phyloP scores from a whole-genome alignment of 768 basidiomycete genomes.

The Kwoniella sp. region DNA sequence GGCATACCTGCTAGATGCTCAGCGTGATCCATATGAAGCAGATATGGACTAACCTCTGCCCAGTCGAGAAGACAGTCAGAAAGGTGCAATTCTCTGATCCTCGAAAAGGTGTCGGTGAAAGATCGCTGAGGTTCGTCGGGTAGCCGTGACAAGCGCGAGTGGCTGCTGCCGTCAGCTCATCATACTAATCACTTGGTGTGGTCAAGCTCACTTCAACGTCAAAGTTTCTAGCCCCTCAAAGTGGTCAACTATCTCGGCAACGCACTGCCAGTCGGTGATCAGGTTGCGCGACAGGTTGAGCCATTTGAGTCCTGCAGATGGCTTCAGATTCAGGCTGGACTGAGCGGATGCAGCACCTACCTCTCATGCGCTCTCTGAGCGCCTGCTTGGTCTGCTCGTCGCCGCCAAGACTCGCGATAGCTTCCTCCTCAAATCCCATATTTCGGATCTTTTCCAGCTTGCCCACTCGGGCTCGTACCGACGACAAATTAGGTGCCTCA shows the following conservation, averaged over 20 bases:
- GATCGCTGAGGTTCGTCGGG: neutral
- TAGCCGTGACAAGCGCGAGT: constrained; percentile 7
- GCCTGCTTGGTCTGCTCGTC: constrained; percentile 45
- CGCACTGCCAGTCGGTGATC: constrained; percentile 64
- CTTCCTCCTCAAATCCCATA: constrained; percentile 70
- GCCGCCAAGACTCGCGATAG: constrained; percentile 53
- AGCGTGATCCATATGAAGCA: neutral
- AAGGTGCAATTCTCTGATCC: constrained; percentile 33
- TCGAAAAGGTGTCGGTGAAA: neutral
- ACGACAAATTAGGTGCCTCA: constrained; percentile 76
- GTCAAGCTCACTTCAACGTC: constrained; percentile 65
- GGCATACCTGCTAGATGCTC: neutral
- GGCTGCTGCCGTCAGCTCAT: constrained; percentile 2
- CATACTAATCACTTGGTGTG: neutral
- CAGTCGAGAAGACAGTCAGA: constrained; percentile 27
- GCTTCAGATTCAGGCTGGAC: constrained; percentile 7
- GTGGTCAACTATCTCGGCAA: constrained; percentile 62
- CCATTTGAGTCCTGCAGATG: constrained; percentile 61
- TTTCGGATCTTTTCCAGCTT: constrained; percentile 66
- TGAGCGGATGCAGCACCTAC: constrained; percentile 7
- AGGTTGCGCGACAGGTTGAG: constrained; percentile 77
- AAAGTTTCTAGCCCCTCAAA: constrained; percentile 64
- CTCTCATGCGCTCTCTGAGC: constrained; percentile 16
- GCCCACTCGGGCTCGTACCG: constrained; percentile 67
- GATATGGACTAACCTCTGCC: constrained; percentile 32